These are phyloP conservation scores for Candida xiaguanensis DNA, from an alignment of 805 yeast genomes.

Conservation along the genomic window DNA sequence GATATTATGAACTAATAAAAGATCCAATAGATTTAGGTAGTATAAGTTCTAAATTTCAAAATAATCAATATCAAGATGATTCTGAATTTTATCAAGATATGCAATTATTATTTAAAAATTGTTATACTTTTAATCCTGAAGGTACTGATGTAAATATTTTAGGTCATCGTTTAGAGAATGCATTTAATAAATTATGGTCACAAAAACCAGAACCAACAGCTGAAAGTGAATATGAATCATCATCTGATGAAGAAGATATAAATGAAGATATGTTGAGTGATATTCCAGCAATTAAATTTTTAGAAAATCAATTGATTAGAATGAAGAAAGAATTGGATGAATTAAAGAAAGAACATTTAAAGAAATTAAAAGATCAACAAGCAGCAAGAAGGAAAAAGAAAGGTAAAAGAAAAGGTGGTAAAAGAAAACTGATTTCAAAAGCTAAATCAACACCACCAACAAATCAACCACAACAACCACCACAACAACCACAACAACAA, in stretches of 20 bases:
- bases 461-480: background rate
- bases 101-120: slow-evolving; percentile 78
- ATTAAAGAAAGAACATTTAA: slow-evolving; percentile 75
- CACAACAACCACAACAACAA: background rate
- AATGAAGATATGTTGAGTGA: slow-evolving; percentile 51
- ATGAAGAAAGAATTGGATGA: slow-evolving; percentile 83
- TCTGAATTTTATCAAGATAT: slow-evolving; percentile 85
- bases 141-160: slow-evolving; percentile 94
- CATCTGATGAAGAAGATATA: slow-evolving; percentile 54
- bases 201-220: slow-evolving; percentile 70
- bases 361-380: slow-evolving; percentile 62
- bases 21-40: slow-evolving; percentile 95
- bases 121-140: slow-evolving; percentile 91
- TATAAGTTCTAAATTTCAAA: slow-evolving; percentile 70
- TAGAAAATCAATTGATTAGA: slow-evolving; percentile 81
- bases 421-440: slow-evolving; percentile 26
- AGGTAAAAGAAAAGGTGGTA: slow-evolving; percentile 23
- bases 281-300: slow-evolving; percentile 84
- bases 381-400: slow-evolving; percentile 45
- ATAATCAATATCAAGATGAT: slow-evolving; percentile 84
- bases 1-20: slow-evolving; percentile 80
- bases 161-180: slow-evolving; percentile 88
- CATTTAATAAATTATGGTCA: slow-evolving; percentile 84
- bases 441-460: slow-evolving; percentile 7
- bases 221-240: slow-evolving; percentile 21